These are phyloP conservation scores for Simmondsia chinensis DNA, from an alignment of 148 eudicot species.

Conservation along the genomic window DNA sequence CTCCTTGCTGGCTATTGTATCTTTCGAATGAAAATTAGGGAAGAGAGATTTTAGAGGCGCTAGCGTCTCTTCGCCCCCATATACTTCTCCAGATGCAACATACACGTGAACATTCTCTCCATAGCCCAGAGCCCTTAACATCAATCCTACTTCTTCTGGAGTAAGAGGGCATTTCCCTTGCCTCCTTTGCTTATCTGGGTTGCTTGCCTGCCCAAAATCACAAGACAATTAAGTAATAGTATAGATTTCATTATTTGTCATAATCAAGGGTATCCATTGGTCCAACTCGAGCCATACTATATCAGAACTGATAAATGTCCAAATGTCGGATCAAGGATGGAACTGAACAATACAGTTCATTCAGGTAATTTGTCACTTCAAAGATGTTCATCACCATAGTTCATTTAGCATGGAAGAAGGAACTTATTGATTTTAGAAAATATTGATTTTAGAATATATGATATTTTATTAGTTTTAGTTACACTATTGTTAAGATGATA, in stretches of 20 bases:
- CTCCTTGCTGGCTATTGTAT: constrained; percentile 72
- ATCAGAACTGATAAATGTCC: too few relatives aligned
- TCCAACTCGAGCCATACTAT: too few relatives aligned
- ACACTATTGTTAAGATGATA: too few relatives aligned
- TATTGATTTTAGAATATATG: too few relatives aligned
- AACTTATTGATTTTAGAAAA: too few relatives aligned
- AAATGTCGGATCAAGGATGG: too few relatives aligned
- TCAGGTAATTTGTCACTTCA: too few relatives aligned
- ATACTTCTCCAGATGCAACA: constrained; percentile 96
- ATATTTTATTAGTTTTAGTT: too few relatives aligned
- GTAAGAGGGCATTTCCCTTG: constrained; percentile 97
- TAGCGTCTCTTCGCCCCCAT: constrained; percentile 81
- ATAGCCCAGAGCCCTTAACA: constrained; percentile 93
- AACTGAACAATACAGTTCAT: too few relatives aligned
- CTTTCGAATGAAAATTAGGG: constrained; percentile 86
- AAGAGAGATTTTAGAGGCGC: constrained; percentile 85
- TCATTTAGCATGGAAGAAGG: too few relatives aligned
- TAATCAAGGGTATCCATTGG: too few relatives aligned
- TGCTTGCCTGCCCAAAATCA: constrained; percentile 40
- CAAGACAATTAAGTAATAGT: constrained; percentile 2
- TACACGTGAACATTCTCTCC: constrained; percentile 72
- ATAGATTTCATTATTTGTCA: background rate
- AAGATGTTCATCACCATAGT: too few relatives aligned
- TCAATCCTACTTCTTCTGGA: constrained; percentile 95
- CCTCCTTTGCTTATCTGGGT: constrained; percentile 89